Evolutionary conservation across 2,329 filamentous ascomycete genomes (phyloP).

Genomic region (Colletotrichum sp.): DNA sequence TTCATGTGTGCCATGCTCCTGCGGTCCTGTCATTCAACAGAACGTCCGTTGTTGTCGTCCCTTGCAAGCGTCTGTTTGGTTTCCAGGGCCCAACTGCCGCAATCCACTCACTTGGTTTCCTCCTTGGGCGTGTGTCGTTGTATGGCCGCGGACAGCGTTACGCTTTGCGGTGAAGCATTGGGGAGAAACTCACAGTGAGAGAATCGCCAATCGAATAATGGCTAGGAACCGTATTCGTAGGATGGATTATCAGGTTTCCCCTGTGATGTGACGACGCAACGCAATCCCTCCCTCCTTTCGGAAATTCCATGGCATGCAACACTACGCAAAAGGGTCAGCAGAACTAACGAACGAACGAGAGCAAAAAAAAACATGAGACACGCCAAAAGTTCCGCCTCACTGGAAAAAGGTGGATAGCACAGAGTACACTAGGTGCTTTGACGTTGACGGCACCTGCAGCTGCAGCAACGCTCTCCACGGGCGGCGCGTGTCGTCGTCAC

Average conservation of each 20-base stretch:
- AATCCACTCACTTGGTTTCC: background rate
- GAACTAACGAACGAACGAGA: background rate
- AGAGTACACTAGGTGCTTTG: background rate
- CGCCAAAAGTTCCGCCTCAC: slow-evolving; percentile 19
- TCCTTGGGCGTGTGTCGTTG: background rate
- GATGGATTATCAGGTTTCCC: background rate
- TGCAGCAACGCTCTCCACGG: background rate
- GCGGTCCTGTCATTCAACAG: background rate
- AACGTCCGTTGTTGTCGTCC: background rate
- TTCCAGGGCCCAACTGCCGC: background rate
- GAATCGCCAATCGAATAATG: background rate
- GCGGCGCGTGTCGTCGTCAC: background rate
- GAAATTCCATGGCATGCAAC: background rate
- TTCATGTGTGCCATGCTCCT: background rate
- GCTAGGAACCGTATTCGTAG: background rate
- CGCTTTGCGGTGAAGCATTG: background rate
- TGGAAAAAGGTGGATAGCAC: slow-evolving; percentile 8
- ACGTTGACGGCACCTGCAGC: background rate
- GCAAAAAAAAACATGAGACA: slow-evolving; percentile 12
- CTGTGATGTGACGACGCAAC: background rate
- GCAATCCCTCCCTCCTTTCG: background rate
- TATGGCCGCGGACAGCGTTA: background rate
- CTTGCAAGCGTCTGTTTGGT: background rate
- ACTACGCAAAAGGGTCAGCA: background rate
- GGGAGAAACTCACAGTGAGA: background rate